Evolutionary conservation across 495 filamentous ascomycete genomes (phyloP).

Genomic region (Venustampulla echinocandica): DNA sequence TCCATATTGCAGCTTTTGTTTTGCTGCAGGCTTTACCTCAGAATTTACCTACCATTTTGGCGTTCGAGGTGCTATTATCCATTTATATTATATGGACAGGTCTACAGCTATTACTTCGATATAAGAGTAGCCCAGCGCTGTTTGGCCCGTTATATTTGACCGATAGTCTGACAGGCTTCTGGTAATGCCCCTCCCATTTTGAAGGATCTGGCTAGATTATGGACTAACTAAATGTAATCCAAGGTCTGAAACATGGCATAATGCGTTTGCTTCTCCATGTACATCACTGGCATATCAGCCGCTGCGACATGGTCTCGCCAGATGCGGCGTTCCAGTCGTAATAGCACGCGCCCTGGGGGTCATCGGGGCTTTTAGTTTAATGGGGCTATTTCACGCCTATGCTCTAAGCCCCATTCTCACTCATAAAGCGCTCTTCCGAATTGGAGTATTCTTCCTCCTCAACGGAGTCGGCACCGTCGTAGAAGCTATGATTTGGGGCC

Average conservation of each 20-base stretch:
- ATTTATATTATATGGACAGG: slow-evolving; percentile 33
- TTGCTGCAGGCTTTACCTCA: slow-evolving; percentile 28
- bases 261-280: slow-evolving; percentile 30
- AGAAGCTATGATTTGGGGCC: slow-evolving; percentile 29
- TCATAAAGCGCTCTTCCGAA: slow-evolving; percentile 18
- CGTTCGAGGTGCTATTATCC: slow-evolving; percentile 27
- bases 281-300: slow-evolving; percentile 26
- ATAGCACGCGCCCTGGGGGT: slow-evolving; percentile 25
- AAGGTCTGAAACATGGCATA: slow-evolving; percentile 32
- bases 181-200: slow-evolving; percentile 11
- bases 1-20: slow-evolving; percentile 24
- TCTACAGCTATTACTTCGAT: slow-evolving; percentile 27
- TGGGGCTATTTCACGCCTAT: slow-evolving; percentile 30
- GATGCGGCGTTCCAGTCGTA: slow-evolving; percentile 22
- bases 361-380: slow-evolving; percentile 26
- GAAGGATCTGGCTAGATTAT: not conserved
- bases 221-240: slow-evolving; percentile 6
- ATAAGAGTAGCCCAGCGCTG: slow-evolving; percentile 27
- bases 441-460: slow-evolving; percentile 28
- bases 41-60: slow-evolving; percentile 21
- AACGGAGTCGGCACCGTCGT: slow-evolving; percentile 29
- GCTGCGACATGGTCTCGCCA: slow-evolving; percentile 18
- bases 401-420: slow-evolving; percentile 25
- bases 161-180: slow-evolving; percentile 28
- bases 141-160: slow-evolving; percentile 31